These are phyloP conservation scores for Aquilaria sinensis DNA, from an alignment of 345 rosid genomes.

Conservation along the genomic window DNA sequence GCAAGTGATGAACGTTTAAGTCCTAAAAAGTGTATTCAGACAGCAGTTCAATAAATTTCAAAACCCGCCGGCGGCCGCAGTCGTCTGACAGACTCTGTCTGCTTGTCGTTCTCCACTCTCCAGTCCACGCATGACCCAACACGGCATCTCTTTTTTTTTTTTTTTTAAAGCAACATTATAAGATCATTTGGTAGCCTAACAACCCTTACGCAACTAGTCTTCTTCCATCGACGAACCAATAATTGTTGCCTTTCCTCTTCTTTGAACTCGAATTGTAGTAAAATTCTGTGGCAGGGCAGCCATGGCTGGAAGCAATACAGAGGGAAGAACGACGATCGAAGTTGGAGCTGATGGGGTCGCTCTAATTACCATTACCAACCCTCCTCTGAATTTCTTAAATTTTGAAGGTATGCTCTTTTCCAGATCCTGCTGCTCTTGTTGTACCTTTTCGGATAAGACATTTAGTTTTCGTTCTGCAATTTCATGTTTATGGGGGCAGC, in stretches of 20 bases:
- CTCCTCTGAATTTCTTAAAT: conserved; percentile 34
- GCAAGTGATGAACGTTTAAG: no score
- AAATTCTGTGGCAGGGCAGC: background rate
- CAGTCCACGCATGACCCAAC: no score
- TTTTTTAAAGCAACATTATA: no score
- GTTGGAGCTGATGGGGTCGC: conserved; percentile 93
- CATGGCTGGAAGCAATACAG: conserved; percentile 24
- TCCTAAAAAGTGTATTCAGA: no score
- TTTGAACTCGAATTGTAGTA: conserved; percentile 2
- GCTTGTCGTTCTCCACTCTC: no score
- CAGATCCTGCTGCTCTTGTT: background rate
- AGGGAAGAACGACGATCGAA: conserved; percentile 61
- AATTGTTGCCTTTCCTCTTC: background rate
- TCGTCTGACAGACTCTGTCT: no score
- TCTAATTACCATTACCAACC: conserved; percentile 54
- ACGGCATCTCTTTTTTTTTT: no score
- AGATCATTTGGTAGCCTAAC: background rate
- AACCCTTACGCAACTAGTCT: no score
- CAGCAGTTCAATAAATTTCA: no score
- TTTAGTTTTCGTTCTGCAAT: background rate
- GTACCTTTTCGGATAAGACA: no score
- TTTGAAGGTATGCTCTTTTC: conserved; percentile 45
- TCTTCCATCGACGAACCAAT: background rate
- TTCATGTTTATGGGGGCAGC: no score
- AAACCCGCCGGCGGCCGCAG: no score